Base-by-base conservation (phyloP, 2,329 filamentous ascomycete species). In the Colletotrichum euphorbiae region DNA sequence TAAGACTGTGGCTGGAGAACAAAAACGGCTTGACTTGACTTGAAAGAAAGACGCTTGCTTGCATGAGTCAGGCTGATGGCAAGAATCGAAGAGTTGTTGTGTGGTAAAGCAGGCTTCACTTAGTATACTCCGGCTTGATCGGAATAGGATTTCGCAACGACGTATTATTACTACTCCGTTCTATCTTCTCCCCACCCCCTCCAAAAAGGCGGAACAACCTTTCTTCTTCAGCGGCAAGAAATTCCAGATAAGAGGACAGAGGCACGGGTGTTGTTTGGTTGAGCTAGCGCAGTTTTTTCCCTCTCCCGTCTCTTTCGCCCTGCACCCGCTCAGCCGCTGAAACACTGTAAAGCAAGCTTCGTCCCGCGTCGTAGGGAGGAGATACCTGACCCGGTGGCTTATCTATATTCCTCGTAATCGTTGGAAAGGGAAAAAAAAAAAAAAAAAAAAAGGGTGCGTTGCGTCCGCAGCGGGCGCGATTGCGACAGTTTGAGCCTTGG, bases 351-450 rank as follows among this genome's bases (percentile, higher is more conserved):
- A 24, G 21, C 21, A 24, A 24, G 21, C 5, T 24, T 24, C 21
- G 33, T 17, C 50, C 50, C 59, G 45, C 21, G 4, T 24, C 21
- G 19, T 1, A n/a, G 13, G 65, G 64, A 67, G 52, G 59, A 64
- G 52, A 52, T 58, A 54, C 65, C 65, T 52, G 46, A 64, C 60
- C 4, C 64, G 52, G 65, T 64, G 52, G 36, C 11, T 38, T 38
- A n/a, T 11, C 36, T 19, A n/a, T n/a, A n/a, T n/a, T n/a, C n/a
- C n/a, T n/a, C n/a, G n/a, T n/a, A n/a, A n/a, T n/a, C n/a, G n/a
- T n/a, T n/a, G n/a, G n/a, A n/a, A n/a, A n/a, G n/a, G n/a, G n/a
- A n/a, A n/a, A n/a, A n/a, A n/a, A n/a, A n/a, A n/a, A n/a, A n/a
- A n/a, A n/a, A n/a, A n/a, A n/a, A n/a, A n/a, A n/a, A 24, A 24